Base-by-base conservation (phyloP, 1,284 basidiomycete species). In the Papiliotrema flavescens region DNA sequence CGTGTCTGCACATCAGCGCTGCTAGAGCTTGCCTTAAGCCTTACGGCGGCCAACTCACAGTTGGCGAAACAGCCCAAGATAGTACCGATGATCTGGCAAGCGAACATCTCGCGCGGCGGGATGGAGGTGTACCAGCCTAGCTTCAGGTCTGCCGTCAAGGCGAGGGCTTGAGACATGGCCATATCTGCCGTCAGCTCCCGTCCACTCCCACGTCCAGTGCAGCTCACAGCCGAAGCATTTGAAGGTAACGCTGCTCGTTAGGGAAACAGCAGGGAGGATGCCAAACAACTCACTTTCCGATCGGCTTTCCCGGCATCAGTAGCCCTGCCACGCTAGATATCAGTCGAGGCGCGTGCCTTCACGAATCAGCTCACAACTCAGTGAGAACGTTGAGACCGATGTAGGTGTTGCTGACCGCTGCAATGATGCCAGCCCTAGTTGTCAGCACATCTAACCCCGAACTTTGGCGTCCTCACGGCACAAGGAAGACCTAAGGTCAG, bases 231-330 rank as follows among this genome's bases (percentile, higher is more conserved):
- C 73, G 44, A 69, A 74, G 55, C 74, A 76, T 53, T 77, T 77
- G 68, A 77, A 77, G 0, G 70, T 74, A n/a, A 76, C 72, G 51
- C 72, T 76, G 56, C 54, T 57, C 23, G 42, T 15, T 14, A 17
- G 48, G 13, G n/a, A n/a, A n/a, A n/a, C n/a, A n/a, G n/a, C n/a
- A n/a, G n/a, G n/a, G n/a, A n/a, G n/a, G n/a, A n/a, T n/a, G n/a
- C 23, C 14, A 15, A n/a, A 20, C 17, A 13, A 68, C 74, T 61
- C 51, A 76, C 74, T 75, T 80, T 61, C 75, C 79, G 45, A 80
- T 79, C 1, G 80, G 79, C 51, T 76, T 77, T 4, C 80, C 80
- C 1, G 80, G 80, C 67, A 79, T 76, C 35, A 81, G 61, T 37
- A 79, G 69, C 0, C 80, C 80, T 3, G 77, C 76, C 0, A 79